Evolutionary conservation across 2,329 filamentous ascomycete species (phyloP).

Genomic region (Chrysoporthe cubensis): DNA sequence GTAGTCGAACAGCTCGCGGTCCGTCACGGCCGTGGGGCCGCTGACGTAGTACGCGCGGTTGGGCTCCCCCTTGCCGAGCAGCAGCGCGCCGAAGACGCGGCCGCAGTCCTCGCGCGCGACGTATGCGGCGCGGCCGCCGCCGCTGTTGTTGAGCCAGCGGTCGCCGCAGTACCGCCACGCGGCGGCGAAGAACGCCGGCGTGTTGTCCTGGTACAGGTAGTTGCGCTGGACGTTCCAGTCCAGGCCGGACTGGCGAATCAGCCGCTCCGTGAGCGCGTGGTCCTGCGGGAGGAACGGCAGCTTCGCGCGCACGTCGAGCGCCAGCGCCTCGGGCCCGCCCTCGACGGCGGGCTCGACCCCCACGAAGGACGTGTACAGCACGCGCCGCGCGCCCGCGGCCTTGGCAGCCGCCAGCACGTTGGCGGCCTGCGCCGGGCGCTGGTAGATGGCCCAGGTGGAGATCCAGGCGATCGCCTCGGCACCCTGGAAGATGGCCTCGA

Average conservation of each 20-base stretch:
- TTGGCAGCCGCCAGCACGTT: conserved; percentile 30
- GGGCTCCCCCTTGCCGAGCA: conserved; percentile 28
- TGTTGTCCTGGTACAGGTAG: conserved; percentile 33
- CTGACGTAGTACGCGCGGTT: conserved; percentile 29
- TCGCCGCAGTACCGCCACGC: conserved; percentile 31
- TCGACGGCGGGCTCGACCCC: conserved; percentile 29
- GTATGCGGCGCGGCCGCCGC: conserved; percentile 28
- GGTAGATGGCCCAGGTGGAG: conserved; percentile 31
- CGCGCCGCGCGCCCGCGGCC: conserved; percentile 28
- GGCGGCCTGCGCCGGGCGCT: conserved; percentile 29
- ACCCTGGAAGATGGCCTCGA: conserved; percentile 29
- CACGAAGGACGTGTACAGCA: conserved; percentile 32
- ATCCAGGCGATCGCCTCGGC: conserved; percentile 33
- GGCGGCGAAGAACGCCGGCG: conserved; percentile 28
- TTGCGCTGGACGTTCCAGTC: conserved; percentile 32
- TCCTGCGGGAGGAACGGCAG: conserved; percentile 32
- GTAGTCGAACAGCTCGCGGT: conserved; percentile 31
- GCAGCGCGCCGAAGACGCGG: conserved; percentile 30
- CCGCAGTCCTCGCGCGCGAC: conserved; percentile 33
- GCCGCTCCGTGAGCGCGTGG: conserved; percentile 31
- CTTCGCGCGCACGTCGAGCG: conserved; percentile 18
- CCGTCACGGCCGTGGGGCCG: conserved; percentile 30
- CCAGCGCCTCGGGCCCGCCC: neutral
- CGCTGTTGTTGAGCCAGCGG: conserved; percentile 31
- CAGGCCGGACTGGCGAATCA: conserved; percentile 30